phyloP scores from a whole-genome alignment of 2,329 filamentous ascomycete genomes.

The Meredithiella fracta region DNA sequence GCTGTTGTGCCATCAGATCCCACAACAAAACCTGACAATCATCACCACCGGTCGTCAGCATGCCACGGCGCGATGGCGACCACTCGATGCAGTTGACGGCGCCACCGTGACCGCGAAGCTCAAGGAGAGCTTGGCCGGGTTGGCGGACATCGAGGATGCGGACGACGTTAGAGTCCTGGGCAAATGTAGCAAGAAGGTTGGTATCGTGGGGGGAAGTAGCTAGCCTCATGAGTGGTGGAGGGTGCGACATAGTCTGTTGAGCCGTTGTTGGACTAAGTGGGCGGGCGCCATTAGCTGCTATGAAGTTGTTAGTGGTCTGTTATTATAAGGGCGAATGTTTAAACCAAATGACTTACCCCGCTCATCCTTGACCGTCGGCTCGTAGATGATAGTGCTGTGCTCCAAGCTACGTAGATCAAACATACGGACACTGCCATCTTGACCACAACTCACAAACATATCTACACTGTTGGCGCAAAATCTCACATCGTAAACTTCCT shows the following conservation, averaged over 20 bases:
- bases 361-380: conserved; percentile 76
- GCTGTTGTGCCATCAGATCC: conserved; percentile 57
- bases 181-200: conserved; percentile 92
- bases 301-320: conserved; percentile 2
- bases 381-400: conserved; percentile 97
- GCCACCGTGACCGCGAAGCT: conserved; percentile 75
- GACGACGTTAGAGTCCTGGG: conserved; percentile 79
- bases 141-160: conserved; percentile 93
- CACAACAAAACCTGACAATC: conserved; percentile 84
- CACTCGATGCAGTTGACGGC: conserved; percentile 89
- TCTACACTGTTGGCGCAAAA: conserved; percentile 98
- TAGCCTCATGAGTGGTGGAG: conserved; percentile 61
- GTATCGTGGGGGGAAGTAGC: conserved; percentile 90
- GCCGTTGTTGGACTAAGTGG: conserved; percentile 55
- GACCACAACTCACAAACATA: conserved; percentile 93
- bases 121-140: conserved; percentile 83
- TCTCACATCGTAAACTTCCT: conserved; percentile 94
- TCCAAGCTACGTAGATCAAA: conserved; percentile 93
- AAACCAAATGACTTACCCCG: conserved; percentile 33
- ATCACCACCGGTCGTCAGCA: conserved; percentile 79
- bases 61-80: conserved; percentile 74
- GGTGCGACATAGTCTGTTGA: conserved; percentile 60
- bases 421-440: conserved; percentile 96
- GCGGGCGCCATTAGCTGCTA: conserved; percentile 41
- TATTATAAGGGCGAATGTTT: not conserved